Evolutionary conservation across 2,329 filamentous ascomycete genomes (phyloP), one percentile per base, ranked within the genome.

Genomic region (Nannizziopsis arthrosporioides): DNA sequence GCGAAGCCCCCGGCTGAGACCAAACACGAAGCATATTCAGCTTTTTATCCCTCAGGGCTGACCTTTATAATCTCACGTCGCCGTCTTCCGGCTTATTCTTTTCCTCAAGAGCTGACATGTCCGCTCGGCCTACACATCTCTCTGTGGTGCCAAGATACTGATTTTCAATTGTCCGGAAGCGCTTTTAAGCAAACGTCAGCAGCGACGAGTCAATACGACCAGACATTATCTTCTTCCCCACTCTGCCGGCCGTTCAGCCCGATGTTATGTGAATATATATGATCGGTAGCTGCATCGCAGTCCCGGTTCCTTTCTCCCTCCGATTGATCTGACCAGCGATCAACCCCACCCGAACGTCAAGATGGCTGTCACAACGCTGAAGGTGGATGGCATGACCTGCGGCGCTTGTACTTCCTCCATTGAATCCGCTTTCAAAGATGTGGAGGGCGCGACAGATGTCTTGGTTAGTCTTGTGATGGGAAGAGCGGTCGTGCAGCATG

Each of bases 341-440:
- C 14, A 31, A 17, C 30, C 27, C 9, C 32, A 30, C 8, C 36
- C 15, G 27, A 35, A 17, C 32, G 45, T 48, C 18, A 18, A 42
- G 9, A 84, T 93, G 80, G 86, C 86, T 35, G 94, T 85, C 10
- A 96, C 92, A 30, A 95, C 89, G 15, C 70, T 98, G 52, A 85
- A 83, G 60, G 84, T 98, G 36, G 87, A 84, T 56, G 92, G 92
- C 57, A 98, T 76, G 72, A 77, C 74, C 55, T 98, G 92, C 69
- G 89, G 90, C 62, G 84, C 90, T 57, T 98, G 92, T 65, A 95
- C 90, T 22, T 93, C 89, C 39, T 83, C 92, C n/a, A 83, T 98
- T 57, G 90, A 96, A 73, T 79, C 83, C 51, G 92, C 85, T 56
- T 94, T 98, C 69, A 84, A 86, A 59, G 79, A 77, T 55, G 76